Percentiles rank a stretch among this genome's conserved stretches.
Conservation (phyloP, 1,139 yeast genomes). For the Geotrichum macrosporum region DNA sequence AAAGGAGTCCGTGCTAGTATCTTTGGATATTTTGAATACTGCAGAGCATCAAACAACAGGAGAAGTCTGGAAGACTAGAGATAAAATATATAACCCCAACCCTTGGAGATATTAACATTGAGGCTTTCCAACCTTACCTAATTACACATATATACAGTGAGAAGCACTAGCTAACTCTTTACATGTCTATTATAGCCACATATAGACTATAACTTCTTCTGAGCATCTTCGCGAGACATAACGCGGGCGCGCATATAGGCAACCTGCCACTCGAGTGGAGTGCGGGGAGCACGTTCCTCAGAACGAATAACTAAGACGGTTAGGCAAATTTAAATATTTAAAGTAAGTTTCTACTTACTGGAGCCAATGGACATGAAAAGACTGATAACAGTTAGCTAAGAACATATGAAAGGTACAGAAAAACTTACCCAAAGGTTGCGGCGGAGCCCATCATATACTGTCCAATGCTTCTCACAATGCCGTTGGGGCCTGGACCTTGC, state of each 20-base stretch:
- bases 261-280: constrained; percentile 34
- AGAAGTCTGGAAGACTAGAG: no score
- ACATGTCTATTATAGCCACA: not conserved
- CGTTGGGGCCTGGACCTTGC: constrained; percentile 98
- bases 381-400: not conserved
- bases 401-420: not conserved
- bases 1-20: no score
- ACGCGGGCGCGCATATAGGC: constrained; percentile 30
- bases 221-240: constrained; percentile 19
- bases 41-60: no score
- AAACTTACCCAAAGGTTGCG: constrained; percentile 71
- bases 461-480: constrained; percentile 92
- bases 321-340: not conserved
- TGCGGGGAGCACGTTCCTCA: constrained; percentile 41
- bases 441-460: constrained; percentile 96
- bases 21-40: no score
- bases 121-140: no score
- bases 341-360: not conserved
- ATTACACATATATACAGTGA: constrained; percentile 1
- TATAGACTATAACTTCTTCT: no score
- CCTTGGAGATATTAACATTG: no score
- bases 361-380: constrained; percentile 20
- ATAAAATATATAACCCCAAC: no score
- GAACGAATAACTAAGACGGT: constrained; percentile 72
- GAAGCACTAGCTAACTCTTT: not conserved